These are phyloP conservation scores for Aphanomyces invadans DNA, from an alignment of 352 stramenopile genomes.

Conservation along the genomic window DNA sequence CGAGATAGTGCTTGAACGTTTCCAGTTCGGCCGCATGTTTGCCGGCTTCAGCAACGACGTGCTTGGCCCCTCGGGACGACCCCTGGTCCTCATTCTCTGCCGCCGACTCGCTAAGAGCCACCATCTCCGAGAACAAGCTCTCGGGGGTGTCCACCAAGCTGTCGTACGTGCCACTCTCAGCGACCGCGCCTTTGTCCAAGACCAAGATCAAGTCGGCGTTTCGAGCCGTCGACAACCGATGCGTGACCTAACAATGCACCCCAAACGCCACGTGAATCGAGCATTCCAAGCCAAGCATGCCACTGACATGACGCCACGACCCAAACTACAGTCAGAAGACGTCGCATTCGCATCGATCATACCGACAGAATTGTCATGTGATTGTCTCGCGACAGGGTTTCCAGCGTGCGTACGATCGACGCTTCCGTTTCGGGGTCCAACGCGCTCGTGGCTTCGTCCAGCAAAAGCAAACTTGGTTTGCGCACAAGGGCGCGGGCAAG, in stretches of 20 bases:
- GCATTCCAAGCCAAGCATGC: no score
- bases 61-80: neutral
- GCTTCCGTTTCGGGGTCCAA: constrained; percentile 80
- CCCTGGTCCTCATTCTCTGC: neutral
- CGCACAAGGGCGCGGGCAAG: constrained; percentile 72
- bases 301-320: no score
- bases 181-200: constrained; percentile 62
- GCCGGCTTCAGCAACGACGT: neutral
- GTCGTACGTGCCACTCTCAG: constrained; percentile 72
- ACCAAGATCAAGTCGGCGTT: constrained; percentile 81
- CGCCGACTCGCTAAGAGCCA: constrained; percentile 26
- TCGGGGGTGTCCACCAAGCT: constrained; percentile 47
- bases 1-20: neutral
- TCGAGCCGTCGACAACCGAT: constrained; percentile 72
- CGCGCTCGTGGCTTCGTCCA: constrained; percentile 82
- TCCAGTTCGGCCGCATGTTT: constrained; percentile 8
- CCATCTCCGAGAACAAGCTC: constrained; percentile 79
- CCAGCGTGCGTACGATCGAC: constrained; percentile 74
- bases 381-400: constrained; percentile 73
- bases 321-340: neutral
- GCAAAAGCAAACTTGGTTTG: constrained; percentile 65
- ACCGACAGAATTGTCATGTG: constrained; percentile 84
- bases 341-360: neutral
- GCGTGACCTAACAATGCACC: constrained; percentile 37
- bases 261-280: no score